Evolutionary conservation across 306 rosid genomes (phyloP), one percentile per base, ranked within the genome.

Genomic region (Vigna trinervia): DNA sequence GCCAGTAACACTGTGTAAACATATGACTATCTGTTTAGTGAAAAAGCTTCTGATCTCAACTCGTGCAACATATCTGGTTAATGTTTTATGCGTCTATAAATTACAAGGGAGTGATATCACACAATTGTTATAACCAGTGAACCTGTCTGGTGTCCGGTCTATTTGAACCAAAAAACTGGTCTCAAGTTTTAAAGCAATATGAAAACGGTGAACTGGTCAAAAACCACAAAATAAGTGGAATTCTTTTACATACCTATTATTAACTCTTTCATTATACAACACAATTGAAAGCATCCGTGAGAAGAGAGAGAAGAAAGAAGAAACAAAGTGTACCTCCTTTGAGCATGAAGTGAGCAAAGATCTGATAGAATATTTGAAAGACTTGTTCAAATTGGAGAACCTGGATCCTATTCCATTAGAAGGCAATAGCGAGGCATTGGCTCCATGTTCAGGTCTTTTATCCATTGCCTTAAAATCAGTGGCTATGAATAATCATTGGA

Each of bases 301-400:
- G n/a, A 67, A 73, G 22, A 65, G 30, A 13, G 8, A 41, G 4
- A 14, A 64, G n/a, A 43, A 53, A 38, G 52, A 58, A 28, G 19
- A 12, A 54, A 75, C 28, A 6, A 14, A 30, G 62, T 15, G 54
- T 64, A 89, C 96, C 89, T 88, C 86, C 76, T 86, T 83, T 34
- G 92, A 82, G 81, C 85, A 88, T 47, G 94, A 75, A 32, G 85
- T 81, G 83, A 88, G 94, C 72, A 91, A 77, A 63, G 91, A 76
- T 54, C 85, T 87, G 5, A 85, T 28, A 75, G 88, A 86, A 46
- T 88, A 47, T 70, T 85, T 84, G 84, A 91, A 89, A 11, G 97
- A 88, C 60, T 88, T 86, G 59, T 82, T 86, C 86, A 91, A 74
- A 81, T 84, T 88, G 22, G 83, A 75, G 64, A 79, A 82, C 82